Conservation (phyloP, 805 yeast species). For the Kodamaea fukazawae region DNA sequence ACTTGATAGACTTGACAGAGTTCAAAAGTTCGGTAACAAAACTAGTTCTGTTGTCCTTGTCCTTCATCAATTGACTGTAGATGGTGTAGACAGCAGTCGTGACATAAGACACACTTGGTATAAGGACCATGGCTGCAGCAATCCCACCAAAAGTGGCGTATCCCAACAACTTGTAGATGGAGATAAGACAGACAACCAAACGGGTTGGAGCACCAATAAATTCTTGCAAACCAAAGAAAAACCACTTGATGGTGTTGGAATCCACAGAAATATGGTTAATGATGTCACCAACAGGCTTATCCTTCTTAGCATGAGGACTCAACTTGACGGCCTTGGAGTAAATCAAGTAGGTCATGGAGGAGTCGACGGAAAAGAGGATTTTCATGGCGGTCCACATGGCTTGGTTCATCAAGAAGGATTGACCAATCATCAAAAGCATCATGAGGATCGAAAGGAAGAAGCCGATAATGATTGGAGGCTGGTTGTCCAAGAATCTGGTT, state of each 20-base stretch:
- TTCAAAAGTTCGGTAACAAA: conserved; percentile 37
- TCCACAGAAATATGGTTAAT: conserved; percentile 34
- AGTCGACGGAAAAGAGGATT: conserved; percentile 16
- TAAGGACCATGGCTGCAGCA: conserved; percentile 27
- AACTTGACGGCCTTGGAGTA: conserved; percentile 28
- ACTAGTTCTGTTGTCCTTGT: conserved; percentile 36
- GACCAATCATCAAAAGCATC: conserved; percentile 24
- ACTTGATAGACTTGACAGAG: conserved; percentile 38
- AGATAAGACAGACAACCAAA: conserved; percentile 24
- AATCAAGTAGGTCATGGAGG: conserved; percentile 24
- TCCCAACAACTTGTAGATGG: conserved; percentile 35
- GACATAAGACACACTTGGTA: conserved; percentile 29
- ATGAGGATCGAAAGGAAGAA: conserved; percentile 22
- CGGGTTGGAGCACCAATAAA: conserved; percentile 24
- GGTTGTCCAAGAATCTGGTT: conserved; percentile 1
- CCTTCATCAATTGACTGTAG: conserved; percentile 28
- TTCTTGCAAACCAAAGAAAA: conserved; percentile 18
- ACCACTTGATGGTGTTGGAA: conserved; percentile 16
- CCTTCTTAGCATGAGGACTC: conserved; percentile 31
- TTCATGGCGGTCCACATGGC: conserved; percentile 13
- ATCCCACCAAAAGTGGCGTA: conserved; percentile 38
- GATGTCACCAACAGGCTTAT: conserved; percentile 34
- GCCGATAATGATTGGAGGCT: conserved; percentile 28
- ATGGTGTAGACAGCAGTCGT: conserved; percentile 24
- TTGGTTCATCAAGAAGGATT: conserved; percentile 24